These are phyloP conservation scores for Lactarius hatsudake DNA, from an alignment of 768 basidiomycete species.

Conservation along the genomic window DNA sequence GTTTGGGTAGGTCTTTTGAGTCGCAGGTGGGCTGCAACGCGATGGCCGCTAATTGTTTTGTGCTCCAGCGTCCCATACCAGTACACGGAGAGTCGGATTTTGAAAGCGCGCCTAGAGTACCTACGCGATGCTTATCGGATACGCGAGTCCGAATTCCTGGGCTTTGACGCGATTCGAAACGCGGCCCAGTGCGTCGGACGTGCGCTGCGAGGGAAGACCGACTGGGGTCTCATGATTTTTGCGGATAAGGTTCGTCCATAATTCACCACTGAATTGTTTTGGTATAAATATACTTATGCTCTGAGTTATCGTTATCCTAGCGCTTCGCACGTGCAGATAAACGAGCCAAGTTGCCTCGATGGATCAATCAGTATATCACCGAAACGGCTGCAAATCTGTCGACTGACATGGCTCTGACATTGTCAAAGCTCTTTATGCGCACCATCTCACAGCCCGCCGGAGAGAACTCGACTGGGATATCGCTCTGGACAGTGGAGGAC, in stretches of 20 bases:
- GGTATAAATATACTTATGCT: conserved; percentile 10
- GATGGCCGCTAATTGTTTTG: conserved; percentile 1
- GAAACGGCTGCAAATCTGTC: conserved; percentile 96
- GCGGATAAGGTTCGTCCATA: conserved; percentile 82
- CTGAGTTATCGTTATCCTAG: conserved; percentile 38
- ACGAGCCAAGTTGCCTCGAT: conserved; percentile 91
- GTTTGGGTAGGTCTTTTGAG: conserved; percentile 74
- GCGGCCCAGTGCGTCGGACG: conserved; percentile 99
- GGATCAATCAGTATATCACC: conserved; percentile 99
- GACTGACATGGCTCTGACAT: conserved; percentile 93
- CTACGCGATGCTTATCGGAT: conserved; percentile 98
- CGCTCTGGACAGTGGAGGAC: conserved; percentile 93
- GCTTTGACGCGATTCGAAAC: conserved; percentile 99
- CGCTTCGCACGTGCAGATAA: conserved; percentile 92
- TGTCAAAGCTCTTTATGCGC: conserved; percentile 95
- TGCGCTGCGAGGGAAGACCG: conserved; percentile 95
- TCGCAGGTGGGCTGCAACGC: not conserved
- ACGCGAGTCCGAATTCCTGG: conserved; percentile 96
- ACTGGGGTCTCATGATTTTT: conserved; percentile 99
- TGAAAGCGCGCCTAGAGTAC: conserved; percentile 96
- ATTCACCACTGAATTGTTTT: conserved; percentile 8
- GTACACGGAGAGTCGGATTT: conserved; percentile 96
- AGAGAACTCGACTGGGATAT: conserved; percentile 92
- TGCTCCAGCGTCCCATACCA: conserved; percentile 81
- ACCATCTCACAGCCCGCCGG: conserved; percentile 98